phyloP scores from a whole-genome alignment of 495 filamentous ascomycete species.

The Coniosporium apollinis region DNA sequence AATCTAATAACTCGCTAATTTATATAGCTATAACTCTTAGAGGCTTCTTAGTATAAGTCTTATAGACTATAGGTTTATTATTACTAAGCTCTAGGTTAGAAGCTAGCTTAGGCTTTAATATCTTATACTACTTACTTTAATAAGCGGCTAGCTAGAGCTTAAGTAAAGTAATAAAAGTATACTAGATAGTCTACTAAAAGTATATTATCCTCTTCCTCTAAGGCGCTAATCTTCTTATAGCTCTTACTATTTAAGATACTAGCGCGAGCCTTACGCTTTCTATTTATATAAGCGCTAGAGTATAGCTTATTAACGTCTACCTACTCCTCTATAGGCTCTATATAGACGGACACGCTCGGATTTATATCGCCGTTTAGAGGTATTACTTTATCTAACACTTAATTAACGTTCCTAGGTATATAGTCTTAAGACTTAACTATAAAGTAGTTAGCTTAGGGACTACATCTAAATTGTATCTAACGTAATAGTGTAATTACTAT shows the following conservation, averaged over 20 bases:
- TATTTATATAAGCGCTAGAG: slow-evolving; percentile 14
- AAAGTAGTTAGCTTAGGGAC: not conserved
- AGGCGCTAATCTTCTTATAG: slow-evolving; percentile 42
- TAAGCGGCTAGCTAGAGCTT: slow-evolving; percentile 31
- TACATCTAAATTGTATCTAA: too few relatives aligned
- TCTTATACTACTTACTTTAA: slow-evolving; percentile 65
- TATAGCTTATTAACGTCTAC: slow-evolving; percentile 48
- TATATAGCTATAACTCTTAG: slow-evolving; percentile 45
- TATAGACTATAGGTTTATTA: too few relatives aligned
- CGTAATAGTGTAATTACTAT: too few relatives aligned
- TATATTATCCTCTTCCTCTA: slow-evolving; percentile 42
- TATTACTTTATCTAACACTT: slow-evolving; percentile 37
- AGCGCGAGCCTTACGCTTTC: slow-evolving; percentile 64
- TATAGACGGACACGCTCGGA: slow-evolving; percentile 60
- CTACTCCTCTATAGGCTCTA: slow-evolving; percentile 54
- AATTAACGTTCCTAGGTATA: slow-evolving; percentile 38
- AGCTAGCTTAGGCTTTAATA: slow-evolving; percentile 33
- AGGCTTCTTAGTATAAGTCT: slow-evolving; percentile 41
- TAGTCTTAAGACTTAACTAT: slow-evolving; percentile 20
- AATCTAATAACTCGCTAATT: slow-evolving; percentile 45
- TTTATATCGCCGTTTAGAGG: slow-evolving; percentile 31
- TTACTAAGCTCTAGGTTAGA: slow-evolving; percentile 60
- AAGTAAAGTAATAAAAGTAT: too few relatives aligned
- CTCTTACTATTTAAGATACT: slow-evolving; percentile 44
- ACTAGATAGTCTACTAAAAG: slow-evolving; percentile 52